Percentiles rank a stretch among this genome's conserved stretches.
These are phyloP conservation scores for Ganoderma meredithae DNA, from an alignment of 1,284 basidiomycete genomes.

Conservation along the genomic window DNA sequence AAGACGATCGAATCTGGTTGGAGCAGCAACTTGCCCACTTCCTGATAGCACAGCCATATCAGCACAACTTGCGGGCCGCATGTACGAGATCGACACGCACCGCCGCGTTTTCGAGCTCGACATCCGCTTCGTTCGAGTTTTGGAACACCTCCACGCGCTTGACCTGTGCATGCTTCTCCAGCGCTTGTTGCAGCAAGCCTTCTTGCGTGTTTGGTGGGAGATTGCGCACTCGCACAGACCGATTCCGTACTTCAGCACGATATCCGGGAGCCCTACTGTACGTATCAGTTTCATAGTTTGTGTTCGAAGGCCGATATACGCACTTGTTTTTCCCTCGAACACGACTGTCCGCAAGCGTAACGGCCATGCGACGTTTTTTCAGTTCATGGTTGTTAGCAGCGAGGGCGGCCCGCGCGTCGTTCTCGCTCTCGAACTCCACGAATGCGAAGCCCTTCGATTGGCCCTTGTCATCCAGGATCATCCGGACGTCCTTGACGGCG, in stretches of 20 bases:
- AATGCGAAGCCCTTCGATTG: constrained; percentile 91
- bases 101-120: constrained; percentile 77
- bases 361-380: constrained; percentile 85
- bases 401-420: constrained; percentile 75
- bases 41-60: no score
- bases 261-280: constrained; percentile 44
- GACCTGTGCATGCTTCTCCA: constrained; percentile 82
- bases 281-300: neutral
- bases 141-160: constrained; percentile 80
- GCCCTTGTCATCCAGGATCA: constrained; percentile 77
- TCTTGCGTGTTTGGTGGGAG: constrained; percentile 83
- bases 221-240: constrained; percentile 77
- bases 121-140: constrained; percentile 73
- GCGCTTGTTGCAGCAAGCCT: constrained; percentile 85
- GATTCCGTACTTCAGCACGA: constrained; percentile 68
- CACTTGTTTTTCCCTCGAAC: constrained; percentile 64
- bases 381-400: constrained; percentile 85
- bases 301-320: neutral
- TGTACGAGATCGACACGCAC: no score
- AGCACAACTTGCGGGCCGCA: no score
- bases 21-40: constrained; percentile 80
- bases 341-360: constrained; percentile 83
- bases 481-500: constrained; percentile 78
- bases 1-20: constrained; percentile 73
- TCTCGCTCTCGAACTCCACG: constrained; percentile 88